Evolutionary conservation across 805 yeast species (phyloP), one percentile per base, ranked within the genome.

Genomic region (Saccharomyces eubayanus): DNA sequence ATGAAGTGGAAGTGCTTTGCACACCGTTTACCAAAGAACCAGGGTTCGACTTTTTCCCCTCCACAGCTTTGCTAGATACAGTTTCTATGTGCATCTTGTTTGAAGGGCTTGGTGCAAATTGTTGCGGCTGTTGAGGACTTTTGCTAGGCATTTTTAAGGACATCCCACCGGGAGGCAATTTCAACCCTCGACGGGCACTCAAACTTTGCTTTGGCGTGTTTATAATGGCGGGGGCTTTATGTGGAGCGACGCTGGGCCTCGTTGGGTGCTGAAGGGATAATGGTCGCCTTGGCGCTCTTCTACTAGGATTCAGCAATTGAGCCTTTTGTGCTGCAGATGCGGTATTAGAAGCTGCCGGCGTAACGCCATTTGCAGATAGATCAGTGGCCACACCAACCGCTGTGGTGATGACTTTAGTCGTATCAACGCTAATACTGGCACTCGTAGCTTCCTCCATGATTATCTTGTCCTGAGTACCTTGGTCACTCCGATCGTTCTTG

Each of bases 161-260:
- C 70, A 67, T 63, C n/a, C 68, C 70, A 31, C 71, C 72, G 46
- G 64, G 60, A 24, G 71, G 71, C 81, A 97, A 77, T 80, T 71
- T 72, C 82, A 75, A 87, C 78, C 85, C 96, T 91, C 83, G 79
- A 85, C 78, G 83, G 87, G 62, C 88, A 84, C 70, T 96, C 87
- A 64, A 78, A 84, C 59, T 92, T 82, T 74, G 96, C 83, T 57
- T 81, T 81, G 64, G 77, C 78, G 76, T 84, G 87, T 88, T 80
- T 56, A 45, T 69, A 8, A 36, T 36, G 3, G 43, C 43, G 20
- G 43, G 43, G 11, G 24, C 43, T 9, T 36, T 36, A 36, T 60
- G 81, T 87, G 80, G 80, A 96, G 78, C 81, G 89, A 71, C 83
- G 87, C 86, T 47, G 20, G 53, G 51, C 30, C 28, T 47, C 12